Base-by-base conservation (phyloP, 2,329 filamentous ascomycete species). In the Diplodia scrobiculata region DNA sequence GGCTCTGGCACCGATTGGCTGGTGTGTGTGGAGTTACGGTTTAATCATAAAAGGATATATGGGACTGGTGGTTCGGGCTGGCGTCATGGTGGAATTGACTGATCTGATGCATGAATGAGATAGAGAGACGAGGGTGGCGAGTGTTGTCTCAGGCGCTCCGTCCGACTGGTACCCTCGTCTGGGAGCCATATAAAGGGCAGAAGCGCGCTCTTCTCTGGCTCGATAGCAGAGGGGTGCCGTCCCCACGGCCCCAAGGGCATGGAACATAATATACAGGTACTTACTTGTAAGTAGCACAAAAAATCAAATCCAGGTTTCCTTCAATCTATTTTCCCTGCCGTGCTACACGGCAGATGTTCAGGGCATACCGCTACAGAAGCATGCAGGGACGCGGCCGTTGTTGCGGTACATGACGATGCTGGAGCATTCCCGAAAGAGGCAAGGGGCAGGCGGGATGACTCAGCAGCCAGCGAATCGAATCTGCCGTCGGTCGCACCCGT, bases 1-100 rank as follows among this genome's bases (percentile, higher is more conserved):
- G 13, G 17, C 11, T n/a, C 5, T 41, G 47, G 14, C 9, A 29
- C n/a, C 32, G 58, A 62, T 62, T 62, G 58, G 58, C 13, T 50
- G 45, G 58, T 17, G 5, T 29, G 5, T 38, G 58, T 62, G 58
- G 58, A 62, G 58, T 62, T 62, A 29, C 17, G 27, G 45, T 6
- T 60, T 60, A 27, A 36, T 38, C 58, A 50, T 50, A n/a, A 27
- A 10, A 29, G 45, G 29, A 38, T 62, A 50, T 60, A 48, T 50
- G 58, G 58, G 41, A 62, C 27, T 50, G 58, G 58, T 50, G 58
- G 58, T 50, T 62, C 58, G 58, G 45, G 45, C 58, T 62, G 58
- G 58, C 58, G 58, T 62, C 41, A 62, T 62, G 58, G 58, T 50
- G 58, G 58, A 7, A 62, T 51, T 50, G 41, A 50, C 41, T 50